These are phyloP conservation scores for Aspergillus leporis DNA, from an alignment of 495 filamentous ascomycete genomes.

Conservation along the genomic window DNA sequence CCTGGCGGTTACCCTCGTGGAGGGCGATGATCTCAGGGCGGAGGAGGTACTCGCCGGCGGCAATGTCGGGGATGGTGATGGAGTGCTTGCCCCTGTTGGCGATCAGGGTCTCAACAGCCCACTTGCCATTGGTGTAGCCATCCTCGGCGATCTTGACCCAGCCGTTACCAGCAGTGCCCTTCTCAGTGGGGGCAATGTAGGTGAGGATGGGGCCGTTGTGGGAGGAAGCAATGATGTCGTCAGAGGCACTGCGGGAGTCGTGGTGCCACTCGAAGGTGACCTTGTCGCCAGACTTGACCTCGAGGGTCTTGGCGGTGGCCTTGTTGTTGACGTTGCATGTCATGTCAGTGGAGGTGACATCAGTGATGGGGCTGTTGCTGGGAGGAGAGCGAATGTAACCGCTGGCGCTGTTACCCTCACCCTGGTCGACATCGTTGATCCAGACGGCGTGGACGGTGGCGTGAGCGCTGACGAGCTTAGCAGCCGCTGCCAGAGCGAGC, in stretches of 20 bases:
- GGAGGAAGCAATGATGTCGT: conserved; percentile 29
- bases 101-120: conserved; percentile 26
- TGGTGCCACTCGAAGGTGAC: conserved; percentile 32
- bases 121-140: conserved; percentile 22
- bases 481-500: conserved; percentile 29
- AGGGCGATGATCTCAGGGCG: conserved; percentile 29
- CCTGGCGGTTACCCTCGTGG: conserved; percentile 20
- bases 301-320: conserved; percentile 22
- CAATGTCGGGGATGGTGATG: conserved; percentile 24
- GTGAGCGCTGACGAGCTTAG: conserved; percentile 25
- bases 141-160: conserved; percentile 30
- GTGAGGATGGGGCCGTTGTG: conserved; percentile 25
- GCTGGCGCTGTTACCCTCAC: conserved; percentile 19
- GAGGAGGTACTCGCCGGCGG: conserved; percentile 26
- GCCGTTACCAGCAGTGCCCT: conserved; percentile 19
- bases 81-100: conserved; percentile 27
- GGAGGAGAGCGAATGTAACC: conserved; percentile 26
- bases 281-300: conserved; percentile 26
- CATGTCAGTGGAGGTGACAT: conserved; percentile 26
- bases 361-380: conserved; percentile 25
- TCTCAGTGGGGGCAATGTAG: conserved; percentile 25
- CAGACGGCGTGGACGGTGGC: conserved; percentile 27
- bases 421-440: conserved; percentile 29
- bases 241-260: conserved; percentile 18
- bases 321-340: conserved; percentile 27